Base-by-base conservation (phyloP, 2,329 filamentous ascomycete genomes). In the Rutstroemia sydowiana region DNA sequence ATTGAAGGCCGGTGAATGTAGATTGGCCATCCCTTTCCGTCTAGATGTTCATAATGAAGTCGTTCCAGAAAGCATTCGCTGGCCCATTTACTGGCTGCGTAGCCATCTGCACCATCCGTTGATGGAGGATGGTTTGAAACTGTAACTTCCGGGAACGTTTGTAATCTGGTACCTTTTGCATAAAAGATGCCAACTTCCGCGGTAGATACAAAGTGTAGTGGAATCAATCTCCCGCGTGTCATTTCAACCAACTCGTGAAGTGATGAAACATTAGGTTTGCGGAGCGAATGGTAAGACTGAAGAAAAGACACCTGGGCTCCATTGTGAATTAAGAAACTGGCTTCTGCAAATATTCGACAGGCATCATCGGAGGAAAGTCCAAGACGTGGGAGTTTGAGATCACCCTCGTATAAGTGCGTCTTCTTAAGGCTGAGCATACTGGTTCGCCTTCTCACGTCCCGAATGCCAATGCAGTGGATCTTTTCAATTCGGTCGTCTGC, bases 291-390 rank as follows among this genome's bases (percentile, higher is more conserved):
- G 56, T 73, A 75, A 1, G 61, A 59, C 26, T 74, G 68, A 55
- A 63, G 52, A 59, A 64, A 72, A 6, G 61, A 69, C 13, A 65
- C 63, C 18, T 70, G 67, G n/a, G 74, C 73, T 7, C 72, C 77
- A 47, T 66, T 70, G 61, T 79, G 83, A 23, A 86, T 74, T 45
- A 84, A 73, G 3, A 74, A 59, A 56, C 75, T 68, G 1, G 64
- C 68, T 3, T 58, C 42, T 3, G 43, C 23, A n/a, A 62, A 61
- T 2, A 78, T 57, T 1, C 23, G 23, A 2, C 45, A 14, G 11
- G 65, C 57, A 18, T 69, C 61, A 1, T 31, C 21, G 20, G 67
- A 52, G 1, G 58, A 58, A 16, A 76, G 66, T 0, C 74, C 74
- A 2, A 77, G 65, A 3, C 36, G 55, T 0, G 66, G 63, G 1